Base-by-base conservation (phyloP, 2,329 filamentous ascomycete species). In the Phialophora verrucosa region DNA sequence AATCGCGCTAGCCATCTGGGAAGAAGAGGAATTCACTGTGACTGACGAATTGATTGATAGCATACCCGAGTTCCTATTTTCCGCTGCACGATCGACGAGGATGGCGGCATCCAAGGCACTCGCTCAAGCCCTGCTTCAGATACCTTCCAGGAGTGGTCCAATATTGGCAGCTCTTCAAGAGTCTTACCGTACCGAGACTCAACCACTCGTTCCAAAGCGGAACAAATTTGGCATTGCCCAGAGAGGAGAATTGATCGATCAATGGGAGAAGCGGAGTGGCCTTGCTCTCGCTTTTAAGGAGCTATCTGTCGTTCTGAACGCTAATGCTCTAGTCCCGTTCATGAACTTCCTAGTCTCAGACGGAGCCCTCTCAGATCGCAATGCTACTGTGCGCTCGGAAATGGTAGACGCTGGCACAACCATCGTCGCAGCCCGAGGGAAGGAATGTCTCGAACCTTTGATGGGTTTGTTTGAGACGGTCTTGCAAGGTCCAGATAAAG, bases 171-270 rank as follows among this genome's bases (percentile, higher is more conserved):
- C 84, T 62, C 82, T 99, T 25, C 84, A 92, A 74, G 80, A 84
- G 4, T 87, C 86, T 1, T 99, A 99, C 76, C 78, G 84, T 53
- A 88, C 93, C 69, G 86, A 94, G 70, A 90, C 91, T 6, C 96
- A 95, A 76, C 91, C 93, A 1, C 88, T 90, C 66, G 87, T 90
- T 55, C 92, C 93, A 11, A 89, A 94, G 73, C 88, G 94, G 47
- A 94, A 99, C 75, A 90, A 94, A 70, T 98, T 92, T 75, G 95
- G 96, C 62, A 97, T 99, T 91, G 91, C 92, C 2, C 90, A 88
- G 74, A 98, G 96, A 80, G 88, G 90, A 75, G 92, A 98, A 71
- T 82, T 93, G 11, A 86, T 90, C 4, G 95, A 99, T 78, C 91
- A 90, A 1, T 99, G 94, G 94, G 93, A 97, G 77, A 87, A 88